Conservation (phyloP, 768 basidiomycete genomes). For the Trametes punicea region DNA sequence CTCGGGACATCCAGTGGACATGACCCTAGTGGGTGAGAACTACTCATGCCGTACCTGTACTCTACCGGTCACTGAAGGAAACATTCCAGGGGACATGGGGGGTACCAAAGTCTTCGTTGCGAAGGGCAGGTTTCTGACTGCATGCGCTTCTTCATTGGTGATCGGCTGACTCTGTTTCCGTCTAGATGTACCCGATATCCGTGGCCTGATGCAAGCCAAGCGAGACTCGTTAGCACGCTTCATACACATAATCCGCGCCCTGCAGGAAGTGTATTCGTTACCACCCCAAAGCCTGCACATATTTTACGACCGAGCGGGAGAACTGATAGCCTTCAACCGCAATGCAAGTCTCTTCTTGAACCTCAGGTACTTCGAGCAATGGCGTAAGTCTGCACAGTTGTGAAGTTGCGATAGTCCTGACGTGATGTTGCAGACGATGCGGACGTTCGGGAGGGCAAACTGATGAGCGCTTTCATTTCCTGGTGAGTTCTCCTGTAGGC, state of each 20-base stretch:
- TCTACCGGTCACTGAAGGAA: not conserved
- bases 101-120: conserved; percentile 61
- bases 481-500: conserved; percentile 46
- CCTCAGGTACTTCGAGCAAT: conserved; percentile 77
- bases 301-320: conserved; percentile 80
- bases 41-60: conserved; percentile 1
- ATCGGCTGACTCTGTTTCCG: not conserved
- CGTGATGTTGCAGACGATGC: conserved; percentile 54
- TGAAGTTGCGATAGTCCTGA: not conserved
- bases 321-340: conserved; percentile 91
- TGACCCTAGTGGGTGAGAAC: conserved; percentile 57
- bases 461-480: conserved; percentile 69
- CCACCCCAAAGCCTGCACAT: conserved; percentile 75
- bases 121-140: conserved; percentile 41
- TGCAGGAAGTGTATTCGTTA: conserved; percentile 71
- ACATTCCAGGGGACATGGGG: conserved; percentile 53
- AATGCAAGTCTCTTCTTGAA: conserved; percentile 88
- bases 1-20: conserved; percentile 58
- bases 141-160: not conserved
- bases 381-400: conserved; percentile 61
- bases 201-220: conserved; percentile 49
- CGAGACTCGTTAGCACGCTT: conserved; percentile 66
- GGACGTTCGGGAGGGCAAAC: conserved; percentile 52
- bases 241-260: conserved; percentile 60
- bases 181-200: conserved; percentile 54